Evolutionary conservation across 1,139 yeast species (phyloP), one percentile per base, ranked within the genome.

Genomic region (Yarrowia galli): DNA sequence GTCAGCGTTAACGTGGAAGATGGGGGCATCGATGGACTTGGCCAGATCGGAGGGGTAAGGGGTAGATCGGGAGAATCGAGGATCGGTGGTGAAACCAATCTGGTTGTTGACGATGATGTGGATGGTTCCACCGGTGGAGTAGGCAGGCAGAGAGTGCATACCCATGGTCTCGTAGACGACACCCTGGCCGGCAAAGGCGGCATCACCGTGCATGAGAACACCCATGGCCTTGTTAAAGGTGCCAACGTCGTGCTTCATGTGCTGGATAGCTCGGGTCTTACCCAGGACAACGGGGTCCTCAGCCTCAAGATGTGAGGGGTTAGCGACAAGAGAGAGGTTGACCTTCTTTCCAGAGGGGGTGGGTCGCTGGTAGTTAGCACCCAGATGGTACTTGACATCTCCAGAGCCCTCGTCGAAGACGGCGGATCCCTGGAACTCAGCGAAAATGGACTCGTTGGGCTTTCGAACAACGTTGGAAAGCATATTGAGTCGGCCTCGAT

Each of bases 241-340:
- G 72, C 92, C 92, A 72, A 89, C 87, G 77, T 95, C 98, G 74
- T 87, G 83, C 83, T 95, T 93, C 82, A 87, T 90, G 78, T 92
- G 97, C 82, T 92, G 96, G 73, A 93, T 89, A 72, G 99, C 97
- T 83, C 99, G 89, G 67, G 98, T 91, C 84, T 96, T 91, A 82
- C 99, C 99, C 76, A 95, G 85, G 69, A 96, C 99, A 73, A 95
- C 98, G 70, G 99, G 98, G 80, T 96, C 99, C 82, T 93, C 98
- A 71, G 99, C 96, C 83, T 95, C 99, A 81, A 95, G 87, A 82
- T 95, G 99, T 65, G 99, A 95, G 71, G 99, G 99, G 81, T 95
- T 95, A 71, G 99, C 99, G 72, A 96, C 99, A 73, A 95, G 82
- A 36, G 98, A 93, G 77, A 95, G 84, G 83, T 93, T 92, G 73